Evolutionary conservation across 2,329 filamentous ascomycete species (phyloP).

Genomic region (Aspergillus viridinutans): DNA sequence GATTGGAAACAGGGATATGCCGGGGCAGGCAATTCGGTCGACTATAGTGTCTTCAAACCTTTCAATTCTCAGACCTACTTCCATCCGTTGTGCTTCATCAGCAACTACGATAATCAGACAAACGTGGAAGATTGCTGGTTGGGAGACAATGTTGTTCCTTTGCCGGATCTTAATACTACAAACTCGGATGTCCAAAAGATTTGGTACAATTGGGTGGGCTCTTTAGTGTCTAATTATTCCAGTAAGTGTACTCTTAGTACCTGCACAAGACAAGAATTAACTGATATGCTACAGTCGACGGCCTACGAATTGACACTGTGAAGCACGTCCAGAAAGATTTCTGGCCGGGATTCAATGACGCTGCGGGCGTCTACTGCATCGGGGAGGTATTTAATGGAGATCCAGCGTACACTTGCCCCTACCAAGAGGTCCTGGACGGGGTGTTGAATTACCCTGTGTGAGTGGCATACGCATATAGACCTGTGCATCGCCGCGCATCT

Average conservation of each 20-base stretch:
- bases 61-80: conserved; percentile 58
- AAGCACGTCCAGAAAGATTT: conserved; percentile 47
- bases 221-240: conserved; percentile 56
- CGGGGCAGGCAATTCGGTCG: conserved; percentile 45
- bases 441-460: conserved; percentile 47
- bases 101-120: conserved; percentile 50
- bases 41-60: conserved; percentile 51
- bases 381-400: conserved; percentile 47
- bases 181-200: conserved; percentile 45
- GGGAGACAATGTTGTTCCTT: conserved; percentile 50
- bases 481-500: not conserved
- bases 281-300: conserved; percentile 38
- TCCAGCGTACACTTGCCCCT: conserved; percentile 38
- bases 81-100: conserved; percentile 55
- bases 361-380: conserved; percentile 45
- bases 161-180: conserved; percentile 61
- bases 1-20: conserved; percentile 40
- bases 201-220: conserved; percentile 57
- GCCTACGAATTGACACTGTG: conserved; percentile 50
- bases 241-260: conserved; percentile 43
- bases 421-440: conserved; percentile 45
- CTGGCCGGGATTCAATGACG: conserved; percentile 39
- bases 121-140: conserved; percentile 50
- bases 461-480: not conserved
- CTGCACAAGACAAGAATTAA: not conserved